These are phyloP conservation scores for Saccharomyces hybrid DNA, from an alignment of 1,139 yeast genomes.

Conservation along the genomic window DNA sequence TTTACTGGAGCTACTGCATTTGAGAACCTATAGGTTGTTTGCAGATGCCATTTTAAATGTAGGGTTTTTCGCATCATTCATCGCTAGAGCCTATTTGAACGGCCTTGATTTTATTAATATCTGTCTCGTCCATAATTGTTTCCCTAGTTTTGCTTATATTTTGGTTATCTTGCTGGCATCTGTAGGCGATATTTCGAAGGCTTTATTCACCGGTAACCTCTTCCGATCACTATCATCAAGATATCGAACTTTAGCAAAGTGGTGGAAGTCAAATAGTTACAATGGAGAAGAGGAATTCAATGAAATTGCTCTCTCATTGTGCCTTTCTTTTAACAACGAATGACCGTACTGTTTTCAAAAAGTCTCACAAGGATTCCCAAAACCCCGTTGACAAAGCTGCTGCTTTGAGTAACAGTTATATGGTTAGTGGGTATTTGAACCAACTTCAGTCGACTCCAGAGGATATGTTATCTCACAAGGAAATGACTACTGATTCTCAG, in stretches of 20 bases:
- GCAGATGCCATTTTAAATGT: background rate
- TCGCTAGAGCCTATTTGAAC: background rate
- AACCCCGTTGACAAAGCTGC: background rate
- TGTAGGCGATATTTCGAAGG: background rate
- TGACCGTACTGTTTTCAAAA: background rate
- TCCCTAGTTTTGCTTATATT: background rate
- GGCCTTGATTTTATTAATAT: background rate
- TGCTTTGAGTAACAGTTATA: constrained; percentile 2
- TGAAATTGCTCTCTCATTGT: background rate
- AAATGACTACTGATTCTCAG: background rate
- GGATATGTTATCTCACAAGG: constrained; percentile 1
- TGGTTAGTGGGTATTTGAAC: constrained; percentile 15
- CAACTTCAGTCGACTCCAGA: constrained; percentile 9
- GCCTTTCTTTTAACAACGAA: background rate
- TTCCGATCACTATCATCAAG: background rate
- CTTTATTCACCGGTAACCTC: background rate
- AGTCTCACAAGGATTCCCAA: background rate
- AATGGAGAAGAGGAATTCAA: background rate
- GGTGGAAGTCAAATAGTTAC: background rate
- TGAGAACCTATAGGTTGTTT: background rate
- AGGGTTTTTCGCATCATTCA: background rate
- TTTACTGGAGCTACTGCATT: background rate
- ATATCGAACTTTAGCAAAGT: background rate
- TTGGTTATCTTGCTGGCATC: background rate
- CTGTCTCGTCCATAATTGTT: background rate